Evolutionary conservation across 164 flowering plant species (phyloP), one percentile per base, ranked within the genome.

Genomic region (Chloranthus sessilifolius): DNA sequence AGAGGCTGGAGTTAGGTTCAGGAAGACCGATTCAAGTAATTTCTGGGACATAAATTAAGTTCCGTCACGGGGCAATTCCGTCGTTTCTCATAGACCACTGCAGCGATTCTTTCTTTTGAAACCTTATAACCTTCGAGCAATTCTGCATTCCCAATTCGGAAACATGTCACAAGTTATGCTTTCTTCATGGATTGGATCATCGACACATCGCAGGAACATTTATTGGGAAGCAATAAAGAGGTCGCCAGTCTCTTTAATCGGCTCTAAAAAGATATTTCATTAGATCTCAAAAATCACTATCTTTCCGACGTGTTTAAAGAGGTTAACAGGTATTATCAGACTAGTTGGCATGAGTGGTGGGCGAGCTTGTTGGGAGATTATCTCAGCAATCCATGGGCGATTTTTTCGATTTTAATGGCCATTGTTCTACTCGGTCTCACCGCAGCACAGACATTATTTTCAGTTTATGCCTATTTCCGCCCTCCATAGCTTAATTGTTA

Each of bases 131-230:
- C 1, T 78, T 62, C 27, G 88, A 81, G 60, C 55, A 80, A 1
- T 61, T 63, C 45, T 77, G 76, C 33, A 74, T 63, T n/a, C n/a
- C n/a, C n/a, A n/a, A n/a, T n/a, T n/a, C n/a, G n/a, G n/a, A n/a
- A n/a, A n/a, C 75, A 74, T 29, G 67, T 78, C 22, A 72, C 88
- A 0, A 63, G 78, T 1, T 81, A 70, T 52, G 56, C 74, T 0
- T n/a, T n/a, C n/a, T 75, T 81, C 66, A 81, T 81, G 82, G 80
- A 81, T 58, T 65, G 69, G 56, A 64, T 81, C 37, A 70, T 81
- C n/a, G 79, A 78, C 61, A 55, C 61, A 3, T 71, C 64, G 0
- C 65, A 42, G 52, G 88, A 76, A 19, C 74, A 69, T 35, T 72
- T 66, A 0, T 14, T 76, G 1, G 83, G 88, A 5, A 81, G 88